Base-by-base conservation (phyloP, 2,329 filamentous ascomycete species). In the Plectosphaerella sp. region DNA sequence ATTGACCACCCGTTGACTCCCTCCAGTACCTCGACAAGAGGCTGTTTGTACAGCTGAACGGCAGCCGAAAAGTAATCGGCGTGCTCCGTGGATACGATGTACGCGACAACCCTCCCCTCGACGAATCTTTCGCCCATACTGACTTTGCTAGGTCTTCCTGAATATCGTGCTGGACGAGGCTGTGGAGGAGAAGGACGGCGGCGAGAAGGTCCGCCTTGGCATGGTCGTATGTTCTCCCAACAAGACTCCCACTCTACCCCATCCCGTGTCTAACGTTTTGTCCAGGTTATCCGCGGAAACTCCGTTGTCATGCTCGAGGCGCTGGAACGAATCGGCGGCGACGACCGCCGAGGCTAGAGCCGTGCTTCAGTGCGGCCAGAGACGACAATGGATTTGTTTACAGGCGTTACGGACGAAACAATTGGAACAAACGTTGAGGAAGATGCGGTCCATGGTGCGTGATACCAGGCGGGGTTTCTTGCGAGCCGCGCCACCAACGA, bases 121-220 rank as follows among this genome's bases (percentile, higher is more conserved):
- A n/a, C 37, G 25, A 14, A 14, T 16, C 18, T 4, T 28, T 20
- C 20, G 28, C 28, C 28, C 10, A 16, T 18, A 7, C 37, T 39
- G 37, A 39, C 37, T 14, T 39, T 3, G 7, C 15, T 60, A 97
- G 93, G 92, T 97, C 57, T 99, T 97, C 76, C 78, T 99, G 66
- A 99, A 99, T 75, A 91, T 99, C 67, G 94, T 99, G 43, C 83
- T 99, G 22, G 95, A 99, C 70, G 94, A 99, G 63, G 93, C 94
- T 18, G 85, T 96, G 46, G 94, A 99, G 71, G 92, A 97, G 77
- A 96, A 95, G 72, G 80, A 88, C 18, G 89, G 89, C 56, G 91
- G 91, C 54, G 91, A 96, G 75, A 97, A 96, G 74, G 85, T 89
- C 59, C 83, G 86, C 63, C 80, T 97, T 54, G 94, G 94, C 67